Evolutionary conservation across 768 basidiomycete genomes (phyloP).

Genomic region (Termitomyces sp.): DNA sequence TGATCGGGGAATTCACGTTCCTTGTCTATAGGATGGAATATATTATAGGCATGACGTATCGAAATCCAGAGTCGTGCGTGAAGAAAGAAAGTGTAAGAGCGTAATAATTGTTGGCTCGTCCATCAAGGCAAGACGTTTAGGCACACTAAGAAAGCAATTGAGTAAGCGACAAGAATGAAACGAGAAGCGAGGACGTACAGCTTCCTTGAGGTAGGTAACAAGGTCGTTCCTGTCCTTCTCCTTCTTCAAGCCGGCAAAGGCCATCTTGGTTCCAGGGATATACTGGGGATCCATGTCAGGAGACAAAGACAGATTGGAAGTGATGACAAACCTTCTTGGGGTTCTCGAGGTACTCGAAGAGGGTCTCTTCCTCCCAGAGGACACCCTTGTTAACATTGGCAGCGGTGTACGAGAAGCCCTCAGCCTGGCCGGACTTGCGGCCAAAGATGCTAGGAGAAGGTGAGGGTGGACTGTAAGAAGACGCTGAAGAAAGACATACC

Average conservation of each 20-base stretch:
- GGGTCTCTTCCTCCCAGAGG: constrained; percentile 79
- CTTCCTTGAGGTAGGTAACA: constrained; percentile 76
- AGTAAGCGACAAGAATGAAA: neutral
- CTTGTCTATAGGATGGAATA: constrained; percentile 7
- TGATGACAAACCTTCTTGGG: constrained; percentile 77
- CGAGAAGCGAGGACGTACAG: constrained; percentile 41
- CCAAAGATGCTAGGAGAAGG: constrained; percentile 62
- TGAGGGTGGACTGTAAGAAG: neutral
- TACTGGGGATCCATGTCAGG: constrained; percentile 42
- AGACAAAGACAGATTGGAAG: neutral
- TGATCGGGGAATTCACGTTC: neutral
- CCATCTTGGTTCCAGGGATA: constrained; percentile 98
- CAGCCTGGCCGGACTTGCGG: constrained; percentile 81
- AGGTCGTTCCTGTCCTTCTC: constrained; percentile 96
- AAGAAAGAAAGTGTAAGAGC: neutral
- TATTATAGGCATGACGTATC: constrained; percentile 3
- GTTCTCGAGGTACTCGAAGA: constrained; percentile 95
- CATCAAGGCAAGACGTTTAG: constrained; percentile 1
- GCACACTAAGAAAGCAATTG: neutral
- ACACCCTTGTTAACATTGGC: constrained; percentile 96
- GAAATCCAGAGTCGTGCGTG: neutral
- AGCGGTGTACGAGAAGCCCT: constrained; percentile 87
- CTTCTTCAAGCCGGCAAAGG: constrained; percentile 98
- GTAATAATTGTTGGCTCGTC: constrained; percentile 1
- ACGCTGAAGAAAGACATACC: constrained; percentile 43